Evolutionary conservation across 225 moss, liverwort and hornwort genomes (phyloP).

Genomic region (Straminergon stramineum): DNA sequence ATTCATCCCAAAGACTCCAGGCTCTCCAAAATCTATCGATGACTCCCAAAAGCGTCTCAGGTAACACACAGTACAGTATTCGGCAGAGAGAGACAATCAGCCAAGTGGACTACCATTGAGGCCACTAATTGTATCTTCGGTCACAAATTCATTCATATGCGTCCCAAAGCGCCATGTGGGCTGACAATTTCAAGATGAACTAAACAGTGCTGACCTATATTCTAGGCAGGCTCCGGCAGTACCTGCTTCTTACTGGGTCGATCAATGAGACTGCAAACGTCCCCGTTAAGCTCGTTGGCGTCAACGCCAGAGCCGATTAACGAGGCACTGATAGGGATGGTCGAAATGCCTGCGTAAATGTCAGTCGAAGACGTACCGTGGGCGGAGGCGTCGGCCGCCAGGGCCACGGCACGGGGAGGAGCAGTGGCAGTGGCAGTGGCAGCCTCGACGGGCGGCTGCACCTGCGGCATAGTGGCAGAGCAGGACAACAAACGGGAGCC

Average conservation of each 20-base stretch:
- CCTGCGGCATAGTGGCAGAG: conserved; percentile 20
- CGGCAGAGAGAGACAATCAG: background rate
- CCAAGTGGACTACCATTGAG: background rate
- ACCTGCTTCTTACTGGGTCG: conserved; percentile 54
- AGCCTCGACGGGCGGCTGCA: conserved; percentile 1
- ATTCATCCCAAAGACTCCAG: background rate
- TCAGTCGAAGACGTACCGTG: conserved; percentile 2
- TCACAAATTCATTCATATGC: too few relatives aligned
- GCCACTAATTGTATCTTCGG: background rate
- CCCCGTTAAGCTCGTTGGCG: conserved; percentile 22
- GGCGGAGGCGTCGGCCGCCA: background rate
- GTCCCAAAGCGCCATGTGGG: background rate
- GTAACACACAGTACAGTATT: background rate
- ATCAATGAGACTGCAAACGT: conserved; percentile 37
- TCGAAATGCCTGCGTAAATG: conserved; percentile 48
- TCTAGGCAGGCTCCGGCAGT: background rate
- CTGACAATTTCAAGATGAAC: background rate
- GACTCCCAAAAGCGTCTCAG: background rate
- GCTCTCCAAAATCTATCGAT: background rate
- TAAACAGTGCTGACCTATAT: background rate
- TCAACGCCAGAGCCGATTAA: conserved; percentile 44
- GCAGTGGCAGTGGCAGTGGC: background rate
- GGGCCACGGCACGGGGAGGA: too few relatives aligned
- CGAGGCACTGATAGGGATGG: conserved; percentile 37
- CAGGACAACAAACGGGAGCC: background rate